These are phyloP conservation scores for Gossypium davidsonii DNA, from an alignment of 441 rosid genomes.

Conservation along the genomic window DNA sequence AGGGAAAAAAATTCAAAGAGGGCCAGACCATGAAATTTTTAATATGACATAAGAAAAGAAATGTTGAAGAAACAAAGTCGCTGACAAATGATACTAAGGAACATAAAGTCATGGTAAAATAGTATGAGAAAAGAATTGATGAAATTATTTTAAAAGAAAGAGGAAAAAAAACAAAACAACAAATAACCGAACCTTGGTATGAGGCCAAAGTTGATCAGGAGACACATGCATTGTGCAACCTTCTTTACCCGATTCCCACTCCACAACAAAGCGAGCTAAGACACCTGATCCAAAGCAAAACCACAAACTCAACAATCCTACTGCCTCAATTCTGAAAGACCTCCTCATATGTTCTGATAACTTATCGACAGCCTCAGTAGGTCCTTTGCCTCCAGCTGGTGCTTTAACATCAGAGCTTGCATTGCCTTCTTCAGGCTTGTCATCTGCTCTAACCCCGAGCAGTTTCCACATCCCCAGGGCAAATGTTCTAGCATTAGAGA, in stretches of 20 bases:
- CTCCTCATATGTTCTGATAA: slow-evolving; percentile 79
- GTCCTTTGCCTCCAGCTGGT: slow-evolving; percentile 54
- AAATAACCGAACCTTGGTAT: slow-evolving; percentile 64
- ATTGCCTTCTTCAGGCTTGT: slow-evolving; percentile 58
- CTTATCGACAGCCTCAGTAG: slow-evolving; percentile 64
- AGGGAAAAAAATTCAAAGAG: not conserved
- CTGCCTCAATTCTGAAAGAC: slow-evolving; percentile 93
- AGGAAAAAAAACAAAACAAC: not conserved
- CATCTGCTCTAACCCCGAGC: slow-evolving; percentile 87
- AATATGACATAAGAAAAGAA: not conserved
- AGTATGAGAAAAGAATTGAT: not conserved
- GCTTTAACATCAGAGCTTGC: slow-evolving; percentile 46
- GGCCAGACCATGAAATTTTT: not conserved
- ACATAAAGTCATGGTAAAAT: not conserved
- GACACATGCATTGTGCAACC: slow-evolving; percentile 99
- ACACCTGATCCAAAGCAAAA: slow-evolving; percentile 90
- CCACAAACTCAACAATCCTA: slow-evolving; percentile 94
- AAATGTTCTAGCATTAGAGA: slow-evolving; percentile 94
- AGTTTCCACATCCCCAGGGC: slow-evolving; percentile 90
- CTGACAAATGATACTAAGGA: not conserved
- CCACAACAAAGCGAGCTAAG: slow-evolving; percentile 94
- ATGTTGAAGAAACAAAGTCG: not conserved
- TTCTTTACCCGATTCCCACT: slow-evolving; percentile 96
- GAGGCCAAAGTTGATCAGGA: slow-evolving; percentile 99
- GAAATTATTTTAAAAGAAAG: not conserved